Base-by-base conservation (phyloP, 106 monocot genomes). In the Ottelia alismoides region DNA sequence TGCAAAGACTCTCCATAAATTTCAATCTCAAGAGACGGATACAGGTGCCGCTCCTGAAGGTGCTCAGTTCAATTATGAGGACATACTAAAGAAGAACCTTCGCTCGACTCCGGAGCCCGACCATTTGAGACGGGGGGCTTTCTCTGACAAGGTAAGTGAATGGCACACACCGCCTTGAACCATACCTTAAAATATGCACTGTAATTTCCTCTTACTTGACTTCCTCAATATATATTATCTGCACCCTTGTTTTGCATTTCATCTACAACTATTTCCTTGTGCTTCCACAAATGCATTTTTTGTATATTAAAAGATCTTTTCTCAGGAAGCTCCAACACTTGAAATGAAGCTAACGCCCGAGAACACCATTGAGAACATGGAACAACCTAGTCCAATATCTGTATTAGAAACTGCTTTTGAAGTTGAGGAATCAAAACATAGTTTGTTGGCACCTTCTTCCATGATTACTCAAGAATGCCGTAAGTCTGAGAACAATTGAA, bases 361-460 rank as follows among this genome's bases (percentile, higher is more conserved):
- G 19, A 30, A 23, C 53, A 20, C 62, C 7, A 49, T 43, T 20
- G 55, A 56, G 32, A 72, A 30, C 44, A 51, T 47, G 20, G 74
- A 76, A 17, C 54, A 81, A 45, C 75, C 68, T 18, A 88, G 75
- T 61, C 74, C 66, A 20, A 22, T 50, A 26, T 83, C 83, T 50
- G 54, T 67, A 25, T 71, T 78, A 20, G 75, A 71, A 28, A 57
- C 53, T 31, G 58, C 47, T 21, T 69, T 68, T 56, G 56, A 60
- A n/a, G 65, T 61, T 47, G 83, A n/a, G n/a, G n/a, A 67, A 53
- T 25, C 23, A 20, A 69, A 55, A 49, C 64, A 23, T 35, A 65
- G 20, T 43, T 50, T 60, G 0, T 31, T 63, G 2, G 64, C 51
- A 32, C 76, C 75, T n/a, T 77, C 72, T 30, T 58, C 68, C 60